phyloP scores from a whole-genome alignment of 805 yeast species.

The Schizosaccharomyces japonicus region DNA sequence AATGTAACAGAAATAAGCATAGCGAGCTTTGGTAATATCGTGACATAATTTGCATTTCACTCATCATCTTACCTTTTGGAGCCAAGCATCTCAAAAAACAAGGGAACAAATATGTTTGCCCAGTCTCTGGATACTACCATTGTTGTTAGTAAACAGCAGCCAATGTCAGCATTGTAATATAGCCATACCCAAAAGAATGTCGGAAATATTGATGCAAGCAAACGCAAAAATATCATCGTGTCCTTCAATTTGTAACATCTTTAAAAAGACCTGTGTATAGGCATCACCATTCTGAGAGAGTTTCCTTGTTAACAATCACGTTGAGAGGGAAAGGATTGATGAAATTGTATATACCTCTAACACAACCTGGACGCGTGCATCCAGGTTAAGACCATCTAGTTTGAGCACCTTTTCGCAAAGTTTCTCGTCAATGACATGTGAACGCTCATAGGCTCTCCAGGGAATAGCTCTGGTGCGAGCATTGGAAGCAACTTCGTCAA shows the following conservation, averaged over 20 bases:
- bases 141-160: not conserved
- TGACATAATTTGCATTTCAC: not conserved
- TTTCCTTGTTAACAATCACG: not conserved
- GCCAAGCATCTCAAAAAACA: not conserved
- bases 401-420: conserved; percentile 41
- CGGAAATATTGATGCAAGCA: conserved; percentile 37
- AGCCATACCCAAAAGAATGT: conserved; percentile 18
- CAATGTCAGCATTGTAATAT: not conserved
- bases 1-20: not conserved
- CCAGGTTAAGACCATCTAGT: conserved; percentile 13
- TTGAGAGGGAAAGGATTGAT: not conserved
- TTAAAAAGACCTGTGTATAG: conserved; percentile 32
- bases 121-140: conserved; percentile 17
- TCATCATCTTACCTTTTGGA: conserved; percentile 1
- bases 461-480: conserved; percentile 54
- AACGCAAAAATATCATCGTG: conserved; percentile 46
- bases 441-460: conserved; percentile 75
- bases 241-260: conserved; percentile 27
- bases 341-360: not conserved
- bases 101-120: not conserved
- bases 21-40: not conserved
- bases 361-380: not conserved
- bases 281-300: conserved; percentile 16
- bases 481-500: conserved; percentile 27
- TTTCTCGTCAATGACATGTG: conserved; percentile 37